Base-by-base conservation (phyloP, 495 filamentous ascomycete genomes). In the Cladorrhinum samala region DNA sequence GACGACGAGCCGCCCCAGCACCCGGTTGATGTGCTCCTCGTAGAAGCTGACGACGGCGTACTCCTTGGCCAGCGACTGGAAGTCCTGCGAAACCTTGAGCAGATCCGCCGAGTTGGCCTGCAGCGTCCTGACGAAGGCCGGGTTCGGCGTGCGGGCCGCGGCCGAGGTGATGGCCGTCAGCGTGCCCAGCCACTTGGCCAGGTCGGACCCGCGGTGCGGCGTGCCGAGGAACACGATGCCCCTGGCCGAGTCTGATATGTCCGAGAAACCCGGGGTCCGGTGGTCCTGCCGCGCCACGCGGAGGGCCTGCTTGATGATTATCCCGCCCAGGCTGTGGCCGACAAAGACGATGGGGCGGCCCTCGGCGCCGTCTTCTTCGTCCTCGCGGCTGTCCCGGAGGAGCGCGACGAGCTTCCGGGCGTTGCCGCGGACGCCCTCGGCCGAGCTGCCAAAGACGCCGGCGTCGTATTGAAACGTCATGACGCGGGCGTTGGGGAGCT, bases 381-480 rank as follows among this genome's bases (percentile, higher is more conserved):
- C 42, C 11, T 45, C 42, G 13, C 53, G 45, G 16, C 11, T 3
- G 11, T 41, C 16, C 16, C 33, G 3, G 25, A 56, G 47, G n/a
- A 9, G 11, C 4, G 14, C 0, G 7, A 56, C 14, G 23, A 56
- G 49, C 20, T 14, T 5, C 3, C 16, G 9, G 5, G 54, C 54
- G 30, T 18, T 52, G 18, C 27, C 78, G 45, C 78, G 75, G 36
- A 87, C 73, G 20, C 75, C 76, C 53, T 82, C 80, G 25, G 73
- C 77, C 6, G 54, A 51, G 40, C 39, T 76, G 47, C 79, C 80
- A 1, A 85, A 21, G 4, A 52, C 27, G n/a, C 6, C 9, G 18
- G 67, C 58, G 65, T 74, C 67, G 60, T 77, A 78, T 5, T 74
- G 72, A 69, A 73, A 78, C 25, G 56, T 71, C 49, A 70, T 58